Evolutionary conservation across 768 basidiomycete genomes (phyloP), one percentile per base, ranked within the genome.

Genomic region (Solioccasus polychromus): DNA sequence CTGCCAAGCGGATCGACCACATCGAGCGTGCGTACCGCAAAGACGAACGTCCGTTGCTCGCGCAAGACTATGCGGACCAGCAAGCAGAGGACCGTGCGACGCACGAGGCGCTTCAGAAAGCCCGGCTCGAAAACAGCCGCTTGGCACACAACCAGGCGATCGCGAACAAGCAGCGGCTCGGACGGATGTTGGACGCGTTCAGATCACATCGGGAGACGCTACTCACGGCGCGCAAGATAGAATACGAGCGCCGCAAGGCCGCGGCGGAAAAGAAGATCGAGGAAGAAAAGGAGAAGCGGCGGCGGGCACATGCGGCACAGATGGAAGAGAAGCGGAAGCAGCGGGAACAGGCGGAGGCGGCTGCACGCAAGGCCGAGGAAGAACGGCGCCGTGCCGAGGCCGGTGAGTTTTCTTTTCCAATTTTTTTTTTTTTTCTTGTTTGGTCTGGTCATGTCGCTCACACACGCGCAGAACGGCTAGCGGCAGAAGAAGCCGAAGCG

Each of bases 21-120:
- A 64, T 88, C 63, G 95, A 98, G 69, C 91, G 93, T 43, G 93
- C 94, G 1, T 89, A 85, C 70, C 86, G 95, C 55, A 92, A 92
- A 66, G 93, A 92, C 39, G 95, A 98, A 63, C 78, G 83, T 6
- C 88, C 93, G 0, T 74, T 98, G 3, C 77, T 97, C 35, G 79
- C 76, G 1, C 72, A 87, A 54, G 96, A 97, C 66, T 97, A 97
- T 61, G 83, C 85, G 25, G 65, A 71, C 3, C 95, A 99, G 63
- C 92, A 96, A 64, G 76, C 76, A 30, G 72, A 73, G 28, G 94
- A 98, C 68, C 78, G 76, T 14, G 68, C 74, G 30, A 82, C 80
- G 1, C 90, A 89, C 64, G 79, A 87, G 35, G 60, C 68, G 1
- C 68, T 82, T 14, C 83, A 85, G 51, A 71, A 70, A 32, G 64